Evolutionary conservation across 768 basidiomycete genomes (phyloP), one percentile per base, ranked within the genome.

Genomic region (Suillus bovinus): DNA sequence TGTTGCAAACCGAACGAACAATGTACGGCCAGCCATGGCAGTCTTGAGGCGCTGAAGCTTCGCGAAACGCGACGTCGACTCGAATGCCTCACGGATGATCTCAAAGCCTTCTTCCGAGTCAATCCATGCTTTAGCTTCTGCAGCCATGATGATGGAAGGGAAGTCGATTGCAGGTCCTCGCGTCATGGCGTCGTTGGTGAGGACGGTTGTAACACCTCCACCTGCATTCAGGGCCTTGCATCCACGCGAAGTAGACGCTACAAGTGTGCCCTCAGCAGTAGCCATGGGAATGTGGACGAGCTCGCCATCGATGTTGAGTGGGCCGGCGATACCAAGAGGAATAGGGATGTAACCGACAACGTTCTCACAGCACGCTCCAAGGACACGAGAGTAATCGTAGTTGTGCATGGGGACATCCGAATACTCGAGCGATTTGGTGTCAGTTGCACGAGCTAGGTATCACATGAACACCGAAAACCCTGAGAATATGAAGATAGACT

Each of bases 81-180:
- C 95, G 73, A 99, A 99, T 1, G 95, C 93, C 22, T 84, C 81
- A 73, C 87, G 88, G 64, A 99, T 80, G 58, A 82, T 85, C 5
- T 71, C 77, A 68, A 90, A 89, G 5, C 97, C 97, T 31, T 91
- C 90, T 5, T 84, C 85, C 0, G 86, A 85, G 72, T 92, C 92
- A 63, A 97, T 84, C 94, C 94, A 99, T 44, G 84, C 84, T 70
- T 91, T 89, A 1, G 94, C 94, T 49, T 87, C 81, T 0, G 94
- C 96, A 29, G 94, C 94, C 70, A 86, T 81, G 5, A 82, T 77
- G 68, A 98, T 76, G 2, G 81, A 84, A 1, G 94, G 94, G 84
- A 99, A 99, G 69, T 96, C 94, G 64, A 99, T 91, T 0, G 94
- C 96, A n/a, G 97, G 96, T 4, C 97, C 97, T 62, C 97, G 94